These are phyloP conservation scores for Euphorbia corollata DNA, from an alignment of 441 rosid species.

Conservation along the genomic window DNA sequence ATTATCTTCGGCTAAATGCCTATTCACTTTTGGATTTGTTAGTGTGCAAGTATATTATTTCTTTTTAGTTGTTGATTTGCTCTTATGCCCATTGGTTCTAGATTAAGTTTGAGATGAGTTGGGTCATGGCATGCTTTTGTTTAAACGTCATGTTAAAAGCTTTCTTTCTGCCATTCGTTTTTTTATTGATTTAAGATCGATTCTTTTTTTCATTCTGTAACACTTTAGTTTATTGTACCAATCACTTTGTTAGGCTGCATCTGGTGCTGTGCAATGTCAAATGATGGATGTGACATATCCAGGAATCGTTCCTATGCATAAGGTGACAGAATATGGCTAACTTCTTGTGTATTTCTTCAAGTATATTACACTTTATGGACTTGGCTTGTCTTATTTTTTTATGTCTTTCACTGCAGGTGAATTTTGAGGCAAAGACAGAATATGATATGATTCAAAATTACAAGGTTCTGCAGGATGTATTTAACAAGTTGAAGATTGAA, in stretches of 20 bases:
- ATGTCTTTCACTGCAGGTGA: slow-evolving; percentile 47
- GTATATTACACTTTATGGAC: slow-evolving; percentile 3
- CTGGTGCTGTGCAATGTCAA: slow-evolving; percentile 98
- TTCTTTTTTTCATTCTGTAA: neutral
- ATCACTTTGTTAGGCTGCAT: slow-evolving; percentile 61
- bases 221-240: slow-evolving; percentile 3
- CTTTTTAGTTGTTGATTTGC: neutral
- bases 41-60: neutral
- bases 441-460: slow-evolving; percentile 96
- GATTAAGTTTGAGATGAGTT: neutral
- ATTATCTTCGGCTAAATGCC: neutral
- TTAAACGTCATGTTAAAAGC: neutral
- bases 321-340: slow-evolving; percentile 33
- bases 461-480: slow-evolving; percentile 88
- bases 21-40: neutral
- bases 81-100: neutral
- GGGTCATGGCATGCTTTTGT: neutral
- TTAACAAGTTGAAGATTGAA: slow-evolving; percentile 81
- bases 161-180: neutral
- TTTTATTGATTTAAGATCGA: neutral
- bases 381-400: slow-evolving; percentile 7
- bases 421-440: slow-evolving; percentile 86
- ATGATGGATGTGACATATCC: slow-evolving; percentile 93
- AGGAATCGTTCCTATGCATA: slow-evolving; percentile 95
- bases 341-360: neutral